These are phyloP conservation scores for Dictyostelium capitatum DNA, from an alignment of 78 protist species.

Conservation along the genomic window DNA sequence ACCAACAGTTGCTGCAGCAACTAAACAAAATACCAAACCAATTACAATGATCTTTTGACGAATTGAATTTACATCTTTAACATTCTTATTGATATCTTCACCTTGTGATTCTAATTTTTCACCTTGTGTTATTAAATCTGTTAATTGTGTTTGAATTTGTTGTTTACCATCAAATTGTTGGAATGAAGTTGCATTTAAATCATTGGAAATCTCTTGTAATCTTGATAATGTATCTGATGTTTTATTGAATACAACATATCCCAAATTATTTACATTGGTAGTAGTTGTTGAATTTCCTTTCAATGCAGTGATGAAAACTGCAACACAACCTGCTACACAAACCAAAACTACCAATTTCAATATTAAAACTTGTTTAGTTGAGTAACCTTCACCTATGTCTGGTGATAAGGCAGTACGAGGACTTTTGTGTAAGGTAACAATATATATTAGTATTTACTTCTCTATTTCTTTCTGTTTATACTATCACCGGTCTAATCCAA, in stretches of 20 bases:
- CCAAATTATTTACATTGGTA: neutral
- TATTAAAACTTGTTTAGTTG: neutral
- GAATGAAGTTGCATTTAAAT: neutral
- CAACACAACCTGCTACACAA: constrained; percentile 32
- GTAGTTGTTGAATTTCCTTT: constrained; percentile 33
- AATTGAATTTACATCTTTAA: neutral
- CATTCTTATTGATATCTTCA: neutral
- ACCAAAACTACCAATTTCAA: neutral
- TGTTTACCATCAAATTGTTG: neutral
- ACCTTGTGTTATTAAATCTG: neutral
- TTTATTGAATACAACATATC: constrained; percentile 30
- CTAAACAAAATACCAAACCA: constrained; percentile 51
- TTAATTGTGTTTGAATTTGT: neutral
- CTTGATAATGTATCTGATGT: neutral
- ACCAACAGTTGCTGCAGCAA: neutral
- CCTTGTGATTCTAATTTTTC: neutral
- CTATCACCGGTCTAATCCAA: too few relatives aligned
- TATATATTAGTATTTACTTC: too few relatives aligned
- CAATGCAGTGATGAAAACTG: constrained; percentile 36
- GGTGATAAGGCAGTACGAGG: constrained; percentile 84
- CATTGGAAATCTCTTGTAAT: neutral
- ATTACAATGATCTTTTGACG: constrained; percentile 16
- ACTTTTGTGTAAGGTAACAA: too few relatives aligned
- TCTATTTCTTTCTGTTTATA: too few relatives aligned
- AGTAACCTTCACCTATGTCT: constrained; percentile 62